Evolutionary conservation across 345 rosid genomes (phyloP), one percentile per base, ranked within the genome.

Genomic region (Citrus trifoliata): DNA sequence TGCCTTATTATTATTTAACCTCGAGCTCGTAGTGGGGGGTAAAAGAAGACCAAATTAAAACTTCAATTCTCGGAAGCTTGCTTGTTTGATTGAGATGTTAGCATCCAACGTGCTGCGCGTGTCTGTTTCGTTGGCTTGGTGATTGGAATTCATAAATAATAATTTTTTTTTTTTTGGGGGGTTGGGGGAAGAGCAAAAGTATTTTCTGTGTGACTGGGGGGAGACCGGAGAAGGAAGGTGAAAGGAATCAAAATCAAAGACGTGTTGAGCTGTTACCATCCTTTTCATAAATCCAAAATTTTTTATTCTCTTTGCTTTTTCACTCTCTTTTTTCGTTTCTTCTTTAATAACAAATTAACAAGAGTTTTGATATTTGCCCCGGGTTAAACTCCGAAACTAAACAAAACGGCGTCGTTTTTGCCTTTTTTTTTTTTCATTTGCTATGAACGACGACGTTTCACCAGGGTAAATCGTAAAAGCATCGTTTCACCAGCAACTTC

Each of bases 191-290:
- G 9, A 42, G 51, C 1, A 46, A 46, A 46, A 46, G 14, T 3
- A 46, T 46, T 46, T 46, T 46, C 51, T 46, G 51, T 46, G 51
- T 18, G 51, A 46, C 58, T 53, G n/a, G 58, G 2, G 10, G 58
- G 58, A 19, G 58, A 16, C 21, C 21, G 58, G 22, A 53, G 22
- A 53, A 5, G 22, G 22, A 53, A 53, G 58, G 10, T 2, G 32
- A 8, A 18, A 60, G 77, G 79, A 78, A 76, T 77, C 69, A 46
- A 77, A 82, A 76, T 60, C 79, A 82, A 80, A 80, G 86, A 88
- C 93, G 90, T 89, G 98, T 81, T 86, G 97, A 89, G 93, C 91
- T 91, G 94, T 91, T 85, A 65, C 74, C 89, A 79, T 81, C 72
- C 78, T 63, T 72, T 69, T 78, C 79, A 68, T 32, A 64, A 64